Evolutionary conservation across 805 yeast species (phyloP).

Genomic region (Monosporozyma siamensis): DNA sequence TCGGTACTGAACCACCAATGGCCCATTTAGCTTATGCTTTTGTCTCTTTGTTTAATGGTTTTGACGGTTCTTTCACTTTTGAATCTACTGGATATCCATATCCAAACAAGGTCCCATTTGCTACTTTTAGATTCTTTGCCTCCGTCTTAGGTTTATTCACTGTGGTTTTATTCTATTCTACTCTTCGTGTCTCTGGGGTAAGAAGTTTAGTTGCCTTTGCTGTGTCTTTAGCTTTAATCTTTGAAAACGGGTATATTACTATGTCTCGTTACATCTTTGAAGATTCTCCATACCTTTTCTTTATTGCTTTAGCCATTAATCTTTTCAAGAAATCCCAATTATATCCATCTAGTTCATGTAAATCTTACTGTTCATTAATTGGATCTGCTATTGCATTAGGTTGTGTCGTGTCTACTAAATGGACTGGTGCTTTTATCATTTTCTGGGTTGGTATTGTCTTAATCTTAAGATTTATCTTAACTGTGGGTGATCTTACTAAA

Average conservation of each 20-base stretch:
- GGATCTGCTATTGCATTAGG: constrained; percentile 61
- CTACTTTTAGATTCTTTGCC: constrained; percentile 58
- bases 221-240: constrained; percentile 44
- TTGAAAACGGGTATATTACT: constrained; percentile 61
- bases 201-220: constrained; percentile 52
- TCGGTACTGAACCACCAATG: constrained; percentile 74
- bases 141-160: constrained; percentile 63
- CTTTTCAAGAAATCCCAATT: constrained; percentile 57
- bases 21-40: constrained; percentile 67
- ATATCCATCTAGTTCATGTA: constrained; percentile 46
- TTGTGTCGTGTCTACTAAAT: constrained; percentile 61
- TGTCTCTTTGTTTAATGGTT: constrained; percentile 56
- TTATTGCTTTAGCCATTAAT: constrained; percentile 63
- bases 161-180: constrained; percentile 52
- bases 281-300: constrained; percentile 68
- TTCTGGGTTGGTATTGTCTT: constrained; percentile 65
- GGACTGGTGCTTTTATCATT: constrained; percentile 74
- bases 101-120: constrained; percentile 52
- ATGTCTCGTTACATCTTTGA: constrained; percentile 64
- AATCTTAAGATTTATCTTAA: constrained; percentile 54
- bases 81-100: constrained; percentile 51
- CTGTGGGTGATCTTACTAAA: constrained; percentile 59
- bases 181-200: constrained; percentile 67
- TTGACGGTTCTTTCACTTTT: constrained; percentile 59
- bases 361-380: constrained; percentile 49